Evolutionary conservation across 768 basidiomycete species (phyloP).

Genomic region (Pholiota molesta): DNA sequence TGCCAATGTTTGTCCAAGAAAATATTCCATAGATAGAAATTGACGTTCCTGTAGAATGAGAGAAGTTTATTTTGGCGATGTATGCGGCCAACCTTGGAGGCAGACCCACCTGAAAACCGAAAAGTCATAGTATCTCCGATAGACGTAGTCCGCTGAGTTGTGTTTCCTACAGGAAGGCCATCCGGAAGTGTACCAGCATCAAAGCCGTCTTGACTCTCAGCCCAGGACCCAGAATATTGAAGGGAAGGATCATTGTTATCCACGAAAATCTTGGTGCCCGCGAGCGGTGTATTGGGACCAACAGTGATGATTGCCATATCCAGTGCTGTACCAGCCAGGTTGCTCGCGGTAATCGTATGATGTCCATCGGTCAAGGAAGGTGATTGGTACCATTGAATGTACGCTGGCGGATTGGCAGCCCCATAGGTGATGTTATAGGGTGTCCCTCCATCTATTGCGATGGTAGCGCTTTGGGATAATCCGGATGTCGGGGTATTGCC

Average conservation of each 20-base stretch:
- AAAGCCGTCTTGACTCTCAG: conserved; percentile 14
- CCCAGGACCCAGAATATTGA: conserved; percentile 25
- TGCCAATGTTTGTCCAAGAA: conserved; percentile 26
- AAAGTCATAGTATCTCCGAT: conserved; percentile 24
- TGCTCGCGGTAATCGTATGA: conserved; percentile 25
- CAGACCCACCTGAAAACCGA: conserved; percentile 24
- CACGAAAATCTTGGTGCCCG: conserved; percentile 26
- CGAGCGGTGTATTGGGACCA: conserved; percentile 25
- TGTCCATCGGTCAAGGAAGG: conserved; percentile 24
- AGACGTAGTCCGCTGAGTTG: conserved; percentile 22
- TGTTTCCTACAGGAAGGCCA: conserved; percentile 21
- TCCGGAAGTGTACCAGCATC: conserved; percentile 21
- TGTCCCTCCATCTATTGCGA: conserved; percentile 25
- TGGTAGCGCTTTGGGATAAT: conserved; percentile 19
- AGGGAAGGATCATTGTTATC: conserved; percentile 28
- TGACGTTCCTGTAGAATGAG: conserved; percentile 21
- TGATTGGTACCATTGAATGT: conserved; percentile 31
- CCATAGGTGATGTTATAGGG: conserved; percentile 20
- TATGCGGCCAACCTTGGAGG: neutral
- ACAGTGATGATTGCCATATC: conserved; percentile 28
- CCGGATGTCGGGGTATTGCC: conserved; percentile 23
- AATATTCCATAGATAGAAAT: conserved; percentile 28
- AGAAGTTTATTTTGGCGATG: neutral
- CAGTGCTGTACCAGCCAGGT: conserved; percentile 24
- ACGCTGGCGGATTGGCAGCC: conserved; percentile 15